These are phyloP conservation scores for Pelargonium cotyledonis DNA, from an alignment of 441 rosid species.

Conservation along the genomic window DNA sequence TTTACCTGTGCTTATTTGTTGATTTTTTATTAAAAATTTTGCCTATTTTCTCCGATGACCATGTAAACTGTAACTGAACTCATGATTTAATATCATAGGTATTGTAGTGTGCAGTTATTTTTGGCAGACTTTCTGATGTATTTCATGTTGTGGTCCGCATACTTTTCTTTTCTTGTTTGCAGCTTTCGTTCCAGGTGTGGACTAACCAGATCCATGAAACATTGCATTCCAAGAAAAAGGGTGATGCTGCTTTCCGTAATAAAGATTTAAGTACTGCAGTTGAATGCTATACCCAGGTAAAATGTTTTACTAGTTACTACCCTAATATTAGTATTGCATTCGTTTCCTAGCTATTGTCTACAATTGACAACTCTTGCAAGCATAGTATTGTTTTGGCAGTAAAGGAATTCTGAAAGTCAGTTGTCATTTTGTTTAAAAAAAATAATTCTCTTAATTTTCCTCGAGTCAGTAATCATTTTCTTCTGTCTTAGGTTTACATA, in stretches of 20 bases:
- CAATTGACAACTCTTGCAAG: background rate
- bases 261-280: slow-evolving; percentile 64
- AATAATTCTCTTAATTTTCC: background rate
- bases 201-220: slow-evolving; percentile 85
- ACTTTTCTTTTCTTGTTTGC: slow-evolving; percentile 24
- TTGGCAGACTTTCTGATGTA: too few relatives aligned
- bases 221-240: slow-evolving; percentile 70
- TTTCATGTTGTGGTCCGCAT: background rate
- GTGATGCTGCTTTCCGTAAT: slow-evolving; percentile 66
- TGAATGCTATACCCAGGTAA: slow-evolving; percentile 67
- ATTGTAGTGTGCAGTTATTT: too few relatives aligned
- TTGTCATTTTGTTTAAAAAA: too few relatives aligned
- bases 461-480: background rate
- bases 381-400: background rate
- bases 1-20: too few relatives aligned
- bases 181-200: slow-evolving; percentile 89
- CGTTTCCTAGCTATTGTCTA: background rate
- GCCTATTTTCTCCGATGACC: too few relatives aligned
- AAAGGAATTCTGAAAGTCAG: background rate
- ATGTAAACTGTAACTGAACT: too few relatives aligned
- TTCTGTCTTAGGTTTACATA: background rate
- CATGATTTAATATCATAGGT: background rate
- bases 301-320: background rate
- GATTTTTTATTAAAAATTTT: too few relatives aligned
- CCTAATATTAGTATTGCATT: background rate